Base-by-base conservation (phyloP, 2,329 filamentous ascomycete species). In the Raffaelea deltoideospora region DNA sequence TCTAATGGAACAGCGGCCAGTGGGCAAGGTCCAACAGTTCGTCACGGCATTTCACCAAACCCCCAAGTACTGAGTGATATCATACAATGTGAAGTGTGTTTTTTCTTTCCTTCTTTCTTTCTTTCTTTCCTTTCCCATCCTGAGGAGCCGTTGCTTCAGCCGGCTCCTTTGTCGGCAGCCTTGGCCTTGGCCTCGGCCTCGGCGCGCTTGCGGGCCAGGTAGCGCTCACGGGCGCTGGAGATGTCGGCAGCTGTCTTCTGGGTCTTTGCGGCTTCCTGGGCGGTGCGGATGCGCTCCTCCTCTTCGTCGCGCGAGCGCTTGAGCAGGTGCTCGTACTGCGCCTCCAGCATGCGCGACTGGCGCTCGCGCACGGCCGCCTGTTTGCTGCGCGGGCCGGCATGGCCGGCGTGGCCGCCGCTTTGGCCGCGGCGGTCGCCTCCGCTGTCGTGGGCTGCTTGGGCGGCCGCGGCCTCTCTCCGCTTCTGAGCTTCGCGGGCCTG, bases 241-340 rank as follows among this genome's bases (percentile, higher is more conserved):
- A 88, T 79, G 35, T 88, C 82, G 15, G 64, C 61, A 34, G 76
- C 73, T 1, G 82, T 88, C 68, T 90, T 90, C 48, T 73, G 69
- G 47, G 76, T 81, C 68, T 88, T 90, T 26, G 72, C 62, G 14
- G 71, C 69, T 39, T 74, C 66, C 55, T 83, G 76, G 17, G 77
- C 50, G 52, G 66, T 64, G 43, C 71, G 66, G 44, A 61, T 60
- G 46, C 73, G 69, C 48, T 81, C 74, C 39, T 78, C 72, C 33
- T 79, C 79, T 42, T 78, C 71, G 42, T 85, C 37, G 10, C 79
- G 61, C 29, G 75, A 71, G 37, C 82, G 64, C 61, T 88, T 88
- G 18, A 78, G 66, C 26, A 75, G 67, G 50, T 79, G 69, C 48
- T 79, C 80, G 14, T 90, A 64, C 55, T 90, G 83, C 50, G 77